Evolutionary conservation across 495 filamentous ascomycete species (phyloP), one percentile per base, ranked within the genome.

Genomic region (Lasiosphaeria miniovina): DNA sequence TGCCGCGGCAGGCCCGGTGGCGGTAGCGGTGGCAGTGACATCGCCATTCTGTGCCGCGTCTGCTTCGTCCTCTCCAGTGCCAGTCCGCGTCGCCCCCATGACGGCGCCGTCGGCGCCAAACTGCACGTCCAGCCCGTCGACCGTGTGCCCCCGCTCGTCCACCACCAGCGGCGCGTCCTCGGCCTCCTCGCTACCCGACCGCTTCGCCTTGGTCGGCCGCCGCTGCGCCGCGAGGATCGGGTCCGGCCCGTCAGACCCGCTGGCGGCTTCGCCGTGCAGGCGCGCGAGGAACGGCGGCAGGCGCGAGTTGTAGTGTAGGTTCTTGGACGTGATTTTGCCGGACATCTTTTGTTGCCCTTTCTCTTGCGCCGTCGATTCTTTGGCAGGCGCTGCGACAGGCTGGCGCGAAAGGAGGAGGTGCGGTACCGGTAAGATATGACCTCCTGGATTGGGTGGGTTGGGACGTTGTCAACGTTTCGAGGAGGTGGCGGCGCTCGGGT

Each of bases 281-380:
- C 74, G 73, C 36, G 77, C 77, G 41, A 84, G 79, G 65, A 84
- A 84, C 34, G 82, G 82, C 9, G 82, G 82, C 17, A 82, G 78
- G 9, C 72, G 63, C 24, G 58, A 61, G 58, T 74, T 71, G 75
- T 82, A 84, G 48, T 75, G 68, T 24, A 84, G 76, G 70, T 82
- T 82, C 58, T 83, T 84, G 64, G 77, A 62, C 1, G 75, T 82
- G 41, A 82, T 77, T 68, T 84, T 82, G 38, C 68, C 66, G 34
- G 76, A 75, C 74, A 76, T 74, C 24, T 55, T 43, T 43, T 43
- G n/a, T 43, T 43, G 24, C 24, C 24, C 24, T 24, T 24, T 24
- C 24, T 24, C 24, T 24, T 24, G 24, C 24, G 24, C 24, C 2
- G 24, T 24, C 24, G 43, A 46, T n/a, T 14, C 15, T 46, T 7